phyloP scores from a whole-genome alignment of 805 yeast species.

The Candida piceae region DNA sequence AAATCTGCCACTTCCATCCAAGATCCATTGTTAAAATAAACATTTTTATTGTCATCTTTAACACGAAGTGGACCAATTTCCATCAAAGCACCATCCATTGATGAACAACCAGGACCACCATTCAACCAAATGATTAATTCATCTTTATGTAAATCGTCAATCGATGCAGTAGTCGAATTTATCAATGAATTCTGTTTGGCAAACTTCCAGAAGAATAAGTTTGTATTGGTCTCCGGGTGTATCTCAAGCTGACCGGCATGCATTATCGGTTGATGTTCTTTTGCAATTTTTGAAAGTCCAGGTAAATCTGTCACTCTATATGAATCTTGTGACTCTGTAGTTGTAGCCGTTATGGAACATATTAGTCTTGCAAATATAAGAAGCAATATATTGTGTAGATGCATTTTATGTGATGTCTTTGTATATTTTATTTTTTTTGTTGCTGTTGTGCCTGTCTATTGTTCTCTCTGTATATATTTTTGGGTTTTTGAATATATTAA shows the following conservation, averaged over 20 bases:
- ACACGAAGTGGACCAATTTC: constrained; percentile 88
- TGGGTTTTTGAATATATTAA: no score
- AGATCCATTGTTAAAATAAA: constrained; percentile 61
- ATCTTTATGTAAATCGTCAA: constrained; percentile 10
- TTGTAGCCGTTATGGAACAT: no score
- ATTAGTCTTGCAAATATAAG: no score
- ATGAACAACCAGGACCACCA: constrained; percentile 98
- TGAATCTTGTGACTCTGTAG: constrained; percentile 2
- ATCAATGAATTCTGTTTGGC: constrained; percentile 21
- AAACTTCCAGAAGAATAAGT: constrained; percentile 77
- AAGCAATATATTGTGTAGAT: no score
- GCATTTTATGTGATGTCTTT: no score
- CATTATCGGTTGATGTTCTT: constrained; percentile 42
- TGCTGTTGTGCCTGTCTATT: no score
- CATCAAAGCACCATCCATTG: constrained; percentile 94
- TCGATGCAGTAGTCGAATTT: background rate
- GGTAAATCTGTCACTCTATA: constrained; percentile 23
- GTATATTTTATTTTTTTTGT: no score
- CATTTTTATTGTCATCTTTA: constrained; percentile 25
- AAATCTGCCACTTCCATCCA: constrained; percentile 82
- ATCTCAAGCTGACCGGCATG: constrained; percentile 64
- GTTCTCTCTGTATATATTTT: no score
- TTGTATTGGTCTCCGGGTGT: constrained; percentile 46
- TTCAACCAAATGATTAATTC: constrained; percentile 81
- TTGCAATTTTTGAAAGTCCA: constrained; percentile 21